Conservation (phyloP, 345 rosid genomes). For the Raphanus sativus region DNA sequence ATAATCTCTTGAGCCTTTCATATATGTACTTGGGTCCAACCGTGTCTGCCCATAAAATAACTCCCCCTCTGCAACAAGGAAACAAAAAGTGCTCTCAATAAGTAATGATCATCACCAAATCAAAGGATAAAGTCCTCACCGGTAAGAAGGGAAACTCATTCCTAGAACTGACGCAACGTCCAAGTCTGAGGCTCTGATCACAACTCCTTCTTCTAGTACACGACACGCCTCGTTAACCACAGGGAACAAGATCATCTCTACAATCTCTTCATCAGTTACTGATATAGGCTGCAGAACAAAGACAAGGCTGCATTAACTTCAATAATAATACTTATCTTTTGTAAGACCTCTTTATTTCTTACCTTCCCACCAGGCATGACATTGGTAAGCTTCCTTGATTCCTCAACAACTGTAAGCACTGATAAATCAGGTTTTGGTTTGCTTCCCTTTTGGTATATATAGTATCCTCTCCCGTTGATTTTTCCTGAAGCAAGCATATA, state of each 20-base stretch:
- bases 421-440: slow-evolving; percentile 85
- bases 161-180: slow-evolving; percentile 93
- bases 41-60: slow-evolving; percentile 85
- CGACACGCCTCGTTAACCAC: slow-evolving; percentile 92
- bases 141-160: slow-evolving; percentile 96
- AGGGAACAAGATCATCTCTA: slow-evolving; percentile 93
- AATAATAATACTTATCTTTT: not conserved
- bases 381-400: slow-evolving; percentile 63
- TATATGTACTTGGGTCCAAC: slow-evolving; percentile 68
- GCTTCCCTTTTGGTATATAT: slow-evolving; percentile 76
- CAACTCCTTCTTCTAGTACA: slow-evolving; percentile 76
- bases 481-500: slow-evolving; percentile 52
- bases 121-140: slow-evolving; percentile 47
- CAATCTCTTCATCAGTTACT: slow-evolving; percentile 71
- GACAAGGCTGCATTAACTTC: not conserved
- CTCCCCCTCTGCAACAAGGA: slow-evolving; percentile 65
- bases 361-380: slow-evolving; percentile 96
- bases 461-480: slow-evolving; percentile 84
- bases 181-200: slow-evolving; percentile 83
- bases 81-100: not conserved
- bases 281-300: slow-evolving; percentile 61
- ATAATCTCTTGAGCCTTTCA: slow-evolving; percentile 69
- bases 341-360: slow-evolving; percentile 8
- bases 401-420: slow-evolving; percentile 67
- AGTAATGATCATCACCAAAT: slow-evolving; percentile 14